Evolutionary conservation across 2,329 filamentous ascomycete genomes (phyloP).

Genomic region (Botryosphaeria dothidea): DNA sequence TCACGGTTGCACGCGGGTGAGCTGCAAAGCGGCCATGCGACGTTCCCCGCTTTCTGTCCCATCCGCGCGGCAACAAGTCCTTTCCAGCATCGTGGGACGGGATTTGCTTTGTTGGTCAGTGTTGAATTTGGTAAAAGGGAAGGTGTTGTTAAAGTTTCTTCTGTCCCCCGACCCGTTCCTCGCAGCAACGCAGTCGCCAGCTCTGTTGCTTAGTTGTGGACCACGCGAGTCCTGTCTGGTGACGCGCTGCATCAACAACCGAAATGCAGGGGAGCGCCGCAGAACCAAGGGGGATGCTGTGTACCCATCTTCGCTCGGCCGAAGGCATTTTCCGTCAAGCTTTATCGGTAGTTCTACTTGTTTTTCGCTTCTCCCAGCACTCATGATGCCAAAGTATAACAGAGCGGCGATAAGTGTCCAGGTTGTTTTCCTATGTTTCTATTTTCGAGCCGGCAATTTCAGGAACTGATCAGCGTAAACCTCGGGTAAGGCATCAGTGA

Average conservation of each 20-base stretch:
- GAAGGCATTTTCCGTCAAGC: slow-evolving; percentile 11
- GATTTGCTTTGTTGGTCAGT: background rate
- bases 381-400: background rate
- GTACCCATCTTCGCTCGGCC: slow-evolving; percentile 6
- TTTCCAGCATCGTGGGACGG: slow-evolving; percentile 3
- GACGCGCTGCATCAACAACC: slow-evolving; percentile 10
- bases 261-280: background rate
- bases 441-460: slow-evolving; percentile 8
- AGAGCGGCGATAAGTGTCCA: background rate
- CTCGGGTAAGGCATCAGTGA: slow-evolving; percentile 1
- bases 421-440: background rate
- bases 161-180: background rate
- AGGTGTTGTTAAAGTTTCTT: background rate
- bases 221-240: background rate
- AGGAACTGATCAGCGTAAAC: background rate
- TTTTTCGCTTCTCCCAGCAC: background rate
- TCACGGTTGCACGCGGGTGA: slow-evolving; percentile 17
- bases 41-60: slow-evolving; percentile 16
- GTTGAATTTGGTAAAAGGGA: background rate
- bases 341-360: background rate
- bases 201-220: background rate
- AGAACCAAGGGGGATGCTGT: background rate
- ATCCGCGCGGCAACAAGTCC: slow-evolving; percentile 1
- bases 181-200: background rate
- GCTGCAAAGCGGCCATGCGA: slow-evolving; percentile 14